Evolutionary conservation across 2,329 filamentous ascomycete genomes (phyloP).

Genomic region (Colletotrichum sp.): DNA sequence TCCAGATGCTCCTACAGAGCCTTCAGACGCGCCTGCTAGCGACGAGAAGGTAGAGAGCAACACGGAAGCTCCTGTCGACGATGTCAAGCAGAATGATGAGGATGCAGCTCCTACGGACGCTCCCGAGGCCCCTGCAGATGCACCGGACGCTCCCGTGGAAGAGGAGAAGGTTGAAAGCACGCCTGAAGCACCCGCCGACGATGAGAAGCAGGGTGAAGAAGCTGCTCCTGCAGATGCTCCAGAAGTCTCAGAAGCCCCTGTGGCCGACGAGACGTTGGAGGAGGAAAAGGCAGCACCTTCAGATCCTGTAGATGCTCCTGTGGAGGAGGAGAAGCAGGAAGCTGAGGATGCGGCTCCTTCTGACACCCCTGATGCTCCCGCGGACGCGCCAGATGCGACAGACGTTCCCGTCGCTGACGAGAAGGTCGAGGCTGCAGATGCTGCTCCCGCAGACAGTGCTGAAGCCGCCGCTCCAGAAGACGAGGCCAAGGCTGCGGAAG

Average conservation of each 20-base stretch:
- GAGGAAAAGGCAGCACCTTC: neutral
- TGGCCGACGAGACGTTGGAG: neutral
- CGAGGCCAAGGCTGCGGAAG: neutral
- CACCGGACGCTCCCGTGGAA: neutral
- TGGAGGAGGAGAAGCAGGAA: neutral
- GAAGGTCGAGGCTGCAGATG: neutral
- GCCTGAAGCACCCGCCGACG: neutral
- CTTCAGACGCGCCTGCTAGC: neutral
- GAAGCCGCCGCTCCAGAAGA: neutral
- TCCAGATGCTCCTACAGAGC: neutral
- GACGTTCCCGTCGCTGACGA: neutral
- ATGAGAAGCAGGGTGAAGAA: neutral
- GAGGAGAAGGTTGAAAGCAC: neutral
- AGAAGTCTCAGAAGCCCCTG: neutral
- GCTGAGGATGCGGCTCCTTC: neutral
- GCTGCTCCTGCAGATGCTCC: neutral
- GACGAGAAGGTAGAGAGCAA: neutral
- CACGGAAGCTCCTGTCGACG: neutral
- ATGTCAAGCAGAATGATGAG: neutral
- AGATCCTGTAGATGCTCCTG: neutral
- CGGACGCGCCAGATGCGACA: neutral
- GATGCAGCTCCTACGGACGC: neutral
- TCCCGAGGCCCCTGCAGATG: neutral
- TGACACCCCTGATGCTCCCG: neutral
- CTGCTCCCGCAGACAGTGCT: neutral